Conservation (phyloP, 371 early-diverging fungal genomes). For the Mucor saturninus region DNA sequence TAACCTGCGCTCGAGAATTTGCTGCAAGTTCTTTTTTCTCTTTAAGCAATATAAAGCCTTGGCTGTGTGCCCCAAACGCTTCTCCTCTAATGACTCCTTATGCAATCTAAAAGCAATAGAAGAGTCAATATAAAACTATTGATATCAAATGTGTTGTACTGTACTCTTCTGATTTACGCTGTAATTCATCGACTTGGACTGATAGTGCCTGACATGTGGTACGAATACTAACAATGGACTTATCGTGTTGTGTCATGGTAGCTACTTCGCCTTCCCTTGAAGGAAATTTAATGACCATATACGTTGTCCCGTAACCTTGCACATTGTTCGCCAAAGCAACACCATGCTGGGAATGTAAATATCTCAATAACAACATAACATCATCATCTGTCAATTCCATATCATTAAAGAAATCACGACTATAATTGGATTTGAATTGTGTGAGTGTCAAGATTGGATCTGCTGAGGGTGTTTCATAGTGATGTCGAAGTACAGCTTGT, state of each 20-base stretch:
- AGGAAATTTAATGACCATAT: constrained; percentile 47
- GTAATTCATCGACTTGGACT: constrained; percentile 53
- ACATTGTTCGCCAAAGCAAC: constrained; percentile 37
- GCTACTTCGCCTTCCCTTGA: constrained; percentile 20
- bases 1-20: constrained; percentile 50
- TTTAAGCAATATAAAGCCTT: constrained; percentile 57
- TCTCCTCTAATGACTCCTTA: constrained; percentile 33
- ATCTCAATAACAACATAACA: constrained; percentile 35
- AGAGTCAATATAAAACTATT: background rate
- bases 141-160: constrained; percentile 18
- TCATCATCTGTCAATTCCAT: constrained; percentile 42
- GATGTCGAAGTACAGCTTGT: constrained; percentile 13
- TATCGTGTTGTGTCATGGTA: constrained; percentile 49
- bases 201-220: constrained; percentile 52
- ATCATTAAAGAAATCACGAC: constrained; percentile 24
- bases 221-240: constrained; percentile 52
- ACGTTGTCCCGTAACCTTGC: constrained; percentile 36
- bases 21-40: constrained; percentile 45
- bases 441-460: constrained; percentile 32
- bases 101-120: constrained; percentile 11
- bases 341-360: constrained; percentile 35
- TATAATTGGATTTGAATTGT: constrained; percentile 39
- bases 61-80: constrained; percentile 30
- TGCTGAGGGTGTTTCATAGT: constrained; percentile 8
- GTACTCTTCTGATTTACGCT: constrained; percentile 39